These are phyloP conservation scores for Candida glaebosa DNA, from an alignment of 805 yeast genomes.

Conservation along the genomic window DNA sequence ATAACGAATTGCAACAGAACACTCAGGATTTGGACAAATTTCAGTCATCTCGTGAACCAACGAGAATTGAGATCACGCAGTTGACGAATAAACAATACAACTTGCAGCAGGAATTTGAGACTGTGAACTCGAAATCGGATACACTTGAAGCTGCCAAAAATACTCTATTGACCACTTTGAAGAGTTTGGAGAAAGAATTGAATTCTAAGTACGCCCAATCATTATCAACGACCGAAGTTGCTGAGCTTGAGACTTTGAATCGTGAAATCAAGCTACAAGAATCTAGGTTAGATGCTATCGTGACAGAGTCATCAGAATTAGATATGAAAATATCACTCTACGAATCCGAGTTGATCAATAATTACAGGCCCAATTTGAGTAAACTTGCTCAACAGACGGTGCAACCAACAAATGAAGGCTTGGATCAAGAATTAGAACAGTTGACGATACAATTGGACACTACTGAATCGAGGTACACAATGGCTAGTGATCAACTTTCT, in stretches of 20 bases:
- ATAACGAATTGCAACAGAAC: constrained; percentile 39
- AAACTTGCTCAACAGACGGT: constrained; percentile 14
- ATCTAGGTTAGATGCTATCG: constrained; percentile 36
- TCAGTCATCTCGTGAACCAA: constrained; percentile 40
- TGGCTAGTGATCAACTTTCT: constrained; percentile 24
- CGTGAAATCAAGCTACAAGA: constrained; percentile 36
- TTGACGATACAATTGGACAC: constrained; percentile 24
- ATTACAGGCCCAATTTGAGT: constrained; percentile 47
- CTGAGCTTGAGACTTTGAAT: constrained; percentile 33
- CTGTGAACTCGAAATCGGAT: constrained; percentile 32
- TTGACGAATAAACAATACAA: constrained; percentile 39
- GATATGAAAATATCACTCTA: constrained; percentile 46
- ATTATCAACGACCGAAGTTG: constrained; percentile 48
- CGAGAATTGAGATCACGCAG: constrained; percentile 40
- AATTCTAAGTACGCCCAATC: constrained; percentile 50
- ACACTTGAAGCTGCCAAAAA: constrained; percentile 30
- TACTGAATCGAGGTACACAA: constrained; percentile 24
- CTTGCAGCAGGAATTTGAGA: constrained; percentile 40
- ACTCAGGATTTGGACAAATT: constrained; percentile 42
- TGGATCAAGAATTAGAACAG: constrained; percentile 22
- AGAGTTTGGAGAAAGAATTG: constrained; percentile 48
- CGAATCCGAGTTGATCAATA: constrained; percentile 58
- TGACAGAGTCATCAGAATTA: constrained; percentile 34
- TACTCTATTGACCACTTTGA: constrained; percentile 35
- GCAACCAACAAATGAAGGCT: constrained; percentile 10